A percentile compares a stretch with the other conserved stretches of the same genome.
phyloP scores from a whole-genome alignment of 2,329 filamentous ascomycete species.

The Fusarium xylarioides region DNA sequence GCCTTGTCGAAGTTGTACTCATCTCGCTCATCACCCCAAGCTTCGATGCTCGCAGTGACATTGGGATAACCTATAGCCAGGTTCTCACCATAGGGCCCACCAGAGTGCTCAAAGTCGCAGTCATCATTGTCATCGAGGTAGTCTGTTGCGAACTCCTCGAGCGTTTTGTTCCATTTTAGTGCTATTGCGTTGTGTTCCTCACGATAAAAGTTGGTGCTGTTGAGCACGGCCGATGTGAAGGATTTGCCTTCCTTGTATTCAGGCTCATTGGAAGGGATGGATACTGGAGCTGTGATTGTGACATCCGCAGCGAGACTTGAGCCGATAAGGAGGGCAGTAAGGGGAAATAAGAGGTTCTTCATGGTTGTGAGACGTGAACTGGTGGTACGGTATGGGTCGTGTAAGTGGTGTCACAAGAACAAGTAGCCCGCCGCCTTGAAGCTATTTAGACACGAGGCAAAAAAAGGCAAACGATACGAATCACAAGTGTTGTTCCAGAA shows the following conservation, averaged over 20 bases:
- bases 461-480: neutral
- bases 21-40: constrained; percentile 66
- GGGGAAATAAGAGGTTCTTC: constrained; percentile 14
- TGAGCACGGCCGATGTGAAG: constrained; percentile 67
- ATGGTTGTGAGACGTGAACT: constrained; percentile 19
- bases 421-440: neutral
- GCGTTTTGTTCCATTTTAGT: constrained; percentile 72
- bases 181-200: constrained; percentile 66
- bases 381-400: constrained; percentile 2
- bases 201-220: constrained; percentile 74
- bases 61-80: constrained; percentile 73
- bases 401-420: constrained; percentile 17
- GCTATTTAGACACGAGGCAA: neutral
- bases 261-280: constrained; percentile 50
- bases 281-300: constrained; percentile 47
- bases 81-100: constrained; percentile 77
- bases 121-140: constrained; percentile 55
- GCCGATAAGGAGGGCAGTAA: constrained; percentile 19
- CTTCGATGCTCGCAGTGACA: constrained; percentile 66
- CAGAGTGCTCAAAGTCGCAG: constrained; percentile 64
- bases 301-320: constrained; percentile 37
- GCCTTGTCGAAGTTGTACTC: constrained; percentile 67
- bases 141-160: constrained; percentile 62
- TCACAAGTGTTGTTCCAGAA: neutral
- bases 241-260: constrained; percentile 42